Evolutionary conservation across 441 rosid genomes (phyloP).

Genomic region (Arabidopsis lyrata): DNA sequence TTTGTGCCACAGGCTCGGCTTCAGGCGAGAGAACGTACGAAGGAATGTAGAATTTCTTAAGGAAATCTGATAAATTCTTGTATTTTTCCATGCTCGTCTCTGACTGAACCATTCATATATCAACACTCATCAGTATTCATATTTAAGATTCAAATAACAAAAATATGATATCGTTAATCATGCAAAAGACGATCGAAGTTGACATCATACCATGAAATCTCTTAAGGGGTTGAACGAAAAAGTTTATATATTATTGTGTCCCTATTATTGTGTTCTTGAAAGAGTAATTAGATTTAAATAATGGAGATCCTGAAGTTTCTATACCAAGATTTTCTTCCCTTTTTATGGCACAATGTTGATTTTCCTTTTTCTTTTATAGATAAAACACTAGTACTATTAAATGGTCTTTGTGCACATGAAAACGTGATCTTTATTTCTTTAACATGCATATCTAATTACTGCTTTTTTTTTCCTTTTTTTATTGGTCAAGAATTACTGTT

Average conservation of each 20-base stretch:
- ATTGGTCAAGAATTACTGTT: no score
- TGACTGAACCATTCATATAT: conserved; percentile 36
- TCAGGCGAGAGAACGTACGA: conserved; percentile 58
- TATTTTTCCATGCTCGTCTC: conserved; percentile 49
- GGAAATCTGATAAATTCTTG: conserved; percentile 36
- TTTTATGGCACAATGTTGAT: neutral
- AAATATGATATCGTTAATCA: neutral
- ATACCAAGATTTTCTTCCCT: neutral
- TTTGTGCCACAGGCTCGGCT: conserved; percentile 4
- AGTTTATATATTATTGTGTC: neutral
- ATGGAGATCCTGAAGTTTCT: conserved; percentile 2
- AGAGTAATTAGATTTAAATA: neutral
- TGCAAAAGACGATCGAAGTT: conserved; percentile 6
- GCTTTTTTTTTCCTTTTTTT: neutral
- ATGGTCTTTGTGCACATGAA: conserved; percentile 10
- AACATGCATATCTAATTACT: conserved; percentile 9
- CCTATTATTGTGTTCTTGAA: neutral
- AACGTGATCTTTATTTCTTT: neutral
- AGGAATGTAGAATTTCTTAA: conserved; percentile 63
- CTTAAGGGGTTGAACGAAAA: neutral
- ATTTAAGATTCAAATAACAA: neutral
- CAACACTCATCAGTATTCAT: neutral
- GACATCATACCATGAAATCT: conserved; percentile 17
- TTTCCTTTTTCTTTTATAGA: neutral
- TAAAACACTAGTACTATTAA: neutral